Evolutionary conservation across 768 basidiomycete species (phyloP), one percentile per base, ranked within the genome.

Genomic region (Peribolospora kevripleyi): DNA sequence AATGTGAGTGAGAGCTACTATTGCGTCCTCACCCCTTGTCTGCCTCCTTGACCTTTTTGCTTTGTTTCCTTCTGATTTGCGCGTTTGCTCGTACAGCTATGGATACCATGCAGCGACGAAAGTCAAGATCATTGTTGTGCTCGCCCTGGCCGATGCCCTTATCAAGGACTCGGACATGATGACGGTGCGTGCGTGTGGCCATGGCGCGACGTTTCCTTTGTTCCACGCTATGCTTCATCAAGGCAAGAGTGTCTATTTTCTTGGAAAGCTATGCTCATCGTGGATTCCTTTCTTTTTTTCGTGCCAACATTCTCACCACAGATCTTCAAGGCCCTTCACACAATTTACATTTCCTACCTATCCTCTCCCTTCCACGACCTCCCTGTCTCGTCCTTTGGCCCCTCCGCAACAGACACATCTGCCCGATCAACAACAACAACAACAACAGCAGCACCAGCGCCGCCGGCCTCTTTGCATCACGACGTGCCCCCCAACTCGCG

Each of bases 261-360:
- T 25, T 25, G 25, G 25, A 25, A 25, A 25, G 25, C 25, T 25
- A 25, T 25, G 25, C 25, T 25, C 25, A 25, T 25, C 25, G 25
- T 25, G 25, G 25, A 13, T 14, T 39, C 14, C 13, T 7, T 14
- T 13, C 46, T 37, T 2, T 25, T 3, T 6, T 10, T 6, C 41
- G 52, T 42, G 50, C 25, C 3, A 3, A 40, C 54, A 38, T 43
- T 9, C 40, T n/a, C 37, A 8, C 14, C 42, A 6, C 61, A 91
- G 86, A 76, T 84, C 46, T 88, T 87, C 73, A 82, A 80, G 63
- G 84, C 87, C 7, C 66, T 90, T 53, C 86, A 91, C 64, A 81
- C 83, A 71, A 82, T 84, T 0, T 87, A 87, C 67, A 82, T 84
- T 59, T 73, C 75, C 42, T 75, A 86, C 36, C 74, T 84, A 50